phyloP scores from a whole-genome alignment of 2,329 filamentous ascomycete species.

The Xylaria sp. region DNA sequence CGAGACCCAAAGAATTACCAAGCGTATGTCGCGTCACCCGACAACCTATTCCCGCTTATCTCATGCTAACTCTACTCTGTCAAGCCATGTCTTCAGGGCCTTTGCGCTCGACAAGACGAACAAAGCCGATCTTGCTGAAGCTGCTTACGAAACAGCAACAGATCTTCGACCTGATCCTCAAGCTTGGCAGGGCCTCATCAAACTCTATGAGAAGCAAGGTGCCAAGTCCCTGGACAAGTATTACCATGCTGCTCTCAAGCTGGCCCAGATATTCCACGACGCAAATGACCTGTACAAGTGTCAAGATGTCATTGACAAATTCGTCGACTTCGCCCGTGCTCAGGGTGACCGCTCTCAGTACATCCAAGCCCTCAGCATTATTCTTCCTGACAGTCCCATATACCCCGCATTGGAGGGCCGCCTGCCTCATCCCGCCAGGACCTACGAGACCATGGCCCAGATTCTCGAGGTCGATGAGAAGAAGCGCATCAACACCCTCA shows the following conservation, averaged over 20 bases:
- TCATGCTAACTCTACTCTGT: constrained; percentile 14
- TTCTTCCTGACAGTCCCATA: constrained; percentile 82
- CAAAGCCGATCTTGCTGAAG: constrained; percentile 77
- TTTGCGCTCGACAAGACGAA: constrained; percentile 84
- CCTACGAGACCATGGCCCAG: constrained; percentile 84
- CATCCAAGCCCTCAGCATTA: constrained; percentile 77
- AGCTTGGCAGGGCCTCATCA: constrained; percentile 90
- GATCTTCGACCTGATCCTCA: constrained; percentile 81
- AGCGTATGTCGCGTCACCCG: constrained; percentile 63
- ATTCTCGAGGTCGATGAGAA: constrained; percentile 88
- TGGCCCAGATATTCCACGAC: constrained; percentile 79
- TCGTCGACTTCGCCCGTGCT: constrained; percentile 76
- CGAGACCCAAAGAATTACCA: constrained; percentile 84
- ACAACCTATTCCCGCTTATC: background rate
- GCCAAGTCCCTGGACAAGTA: constrained; percentile 77
- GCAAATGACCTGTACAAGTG: constrained; percentile 72
- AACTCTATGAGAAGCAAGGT: constrained; percentile 83
- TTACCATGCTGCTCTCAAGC: constrained; percentile 74
- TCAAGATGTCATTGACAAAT: constrained; percentile 80
- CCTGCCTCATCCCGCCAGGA: constrained; percentile 80
- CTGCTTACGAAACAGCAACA: constrained; percentile 78
- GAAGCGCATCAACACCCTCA: constrained; percentile 87
- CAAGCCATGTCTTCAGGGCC: constrained; percentile 84
- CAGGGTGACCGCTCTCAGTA: constrained; percentile 80
- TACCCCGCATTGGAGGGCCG: constrained; percentile 87